Evolutionary conservation across 1,139 yeast genomes (phyloP).

Genomic region (Yamadazyma kanchanaburiensis): DNA sequence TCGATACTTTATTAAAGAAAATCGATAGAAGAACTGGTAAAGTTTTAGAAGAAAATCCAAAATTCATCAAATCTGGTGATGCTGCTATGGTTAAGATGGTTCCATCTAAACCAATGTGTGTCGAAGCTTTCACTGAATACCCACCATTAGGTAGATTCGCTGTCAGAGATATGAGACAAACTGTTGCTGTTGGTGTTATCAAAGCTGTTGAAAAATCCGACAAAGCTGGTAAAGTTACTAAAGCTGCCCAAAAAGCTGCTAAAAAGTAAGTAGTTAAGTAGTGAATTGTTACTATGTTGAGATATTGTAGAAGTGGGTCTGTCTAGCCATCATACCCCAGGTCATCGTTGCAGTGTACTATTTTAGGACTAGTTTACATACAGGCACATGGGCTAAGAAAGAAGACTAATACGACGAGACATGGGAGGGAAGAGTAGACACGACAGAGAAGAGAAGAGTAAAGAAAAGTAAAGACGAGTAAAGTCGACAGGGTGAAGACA

Average conservation of each 20-base stretch:
- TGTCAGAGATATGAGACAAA: conserved; percentile 99
- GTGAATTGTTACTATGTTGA: too few species aligned
- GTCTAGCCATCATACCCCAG: too few species aligned
- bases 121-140: conserved; percentile 94
- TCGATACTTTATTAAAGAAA: conserved; percentile 80
- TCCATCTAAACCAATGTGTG: conserved; percentile 97
- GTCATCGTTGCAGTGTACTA: too few species aligned
- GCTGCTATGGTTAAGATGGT: conserved; percentile 43
- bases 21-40: conserved; percentile 95
- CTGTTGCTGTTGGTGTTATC: conserved; percentile 99
- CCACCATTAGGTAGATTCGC: conserved; percentile 99
- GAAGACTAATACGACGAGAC: too few species aligned
- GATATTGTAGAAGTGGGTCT: too few species aligned
- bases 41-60: conserved; percentile 74
- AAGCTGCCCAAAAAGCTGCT: conserved; percentile 98
- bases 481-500: too few species aligned
- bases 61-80: conserved; percentile 17
- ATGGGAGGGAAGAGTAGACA: too few species aligned
- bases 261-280: conserved; percentile 76
- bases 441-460: too few species aligned
- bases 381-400: too few species aligned
- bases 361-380: too few species aligned
- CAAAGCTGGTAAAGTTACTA: conserved; percentile 98
- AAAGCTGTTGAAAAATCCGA: conserved; percentile 95
- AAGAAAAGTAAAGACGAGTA: too few species aligned